Percentiles rank a stretch among this genome's conserved stretches.
Evolutionary conservation across 345 rosid species (phyloP).

Genomic region (Salix koriyanagi): DNA sequence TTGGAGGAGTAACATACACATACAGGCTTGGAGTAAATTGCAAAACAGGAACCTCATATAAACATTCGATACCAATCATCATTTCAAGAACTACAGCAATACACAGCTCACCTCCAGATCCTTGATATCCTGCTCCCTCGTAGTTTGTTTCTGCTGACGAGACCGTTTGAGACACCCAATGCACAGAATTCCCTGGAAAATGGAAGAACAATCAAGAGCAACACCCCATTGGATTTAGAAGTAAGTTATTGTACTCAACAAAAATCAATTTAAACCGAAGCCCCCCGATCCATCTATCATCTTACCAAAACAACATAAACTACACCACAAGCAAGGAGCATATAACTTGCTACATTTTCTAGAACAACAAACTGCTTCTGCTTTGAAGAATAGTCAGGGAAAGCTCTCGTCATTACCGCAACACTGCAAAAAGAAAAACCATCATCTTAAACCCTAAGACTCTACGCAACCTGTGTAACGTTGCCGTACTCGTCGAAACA

Average conservation of each 20-base stretch:
- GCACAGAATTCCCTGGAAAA: slow-evolving; percentile 73
- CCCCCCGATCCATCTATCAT: background rate
- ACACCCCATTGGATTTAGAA: background rate
- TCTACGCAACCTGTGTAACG: too few relatives aligned
- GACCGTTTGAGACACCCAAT: slow-evolving; percentile 80
- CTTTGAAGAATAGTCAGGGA: slow-evolving; percentile 52
- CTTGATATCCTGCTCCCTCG: slow-evolving; percentile 77
- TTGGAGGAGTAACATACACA: background rate
- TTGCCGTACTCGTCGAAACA: too few relatives aligned
- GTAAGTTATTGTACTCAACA: background rate
- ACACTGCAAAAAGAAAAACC: slow-evolving; percentile 43
- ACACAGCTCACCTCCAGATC: slow-evolving; percentile 68
- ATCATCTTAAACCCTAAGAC: slow-evolving; percentile 1
- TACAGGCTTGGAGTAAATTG: background rate
- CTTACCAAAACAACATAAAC: slow-evolving; percentile 71
- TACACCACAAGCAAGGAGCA: slow-evolving; percentile 85
- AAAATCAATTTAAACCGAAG: background rate
- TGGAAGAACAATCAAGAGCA: background rate
- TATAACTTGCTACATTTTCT: slow-evolving; percentile 74
- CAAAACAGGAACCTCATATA: background rate
- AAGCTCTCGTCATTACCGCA: slow-evolving; percentile 97
- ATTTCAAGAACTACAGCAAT: background rate
- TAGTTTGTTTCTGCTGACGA: slow-evolving; percentile 56
- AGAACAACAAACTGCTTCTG: slow-evolving; percentile 58
- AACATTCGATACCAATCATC: background rate